Conservation (phyloP, 305 asterid species). For the Ilex paraguariensis region DNA sequence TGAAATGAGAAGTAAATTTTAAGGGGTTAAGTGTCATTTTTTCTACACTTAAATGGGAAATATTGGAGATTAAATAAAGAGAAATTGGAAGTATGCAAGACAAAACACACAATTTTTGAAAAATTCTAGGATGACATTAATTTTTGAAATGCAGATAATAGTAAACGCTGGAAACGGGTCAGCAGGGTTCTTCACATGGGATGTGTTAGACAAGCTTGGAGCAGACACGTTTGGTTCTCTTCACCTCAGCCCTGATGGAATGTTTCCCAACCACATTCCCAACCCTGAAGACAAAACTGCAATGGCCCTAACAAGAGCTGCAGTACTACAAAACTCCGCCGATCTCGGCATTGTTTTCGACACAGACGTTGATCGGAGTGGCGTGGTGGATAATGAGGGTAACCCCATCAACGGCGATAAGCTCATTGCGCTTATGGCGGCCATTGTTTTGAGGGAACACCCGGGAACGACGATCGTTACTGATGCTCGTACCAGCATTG, state of each 20-base stretch:
- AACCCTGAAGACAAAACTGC: conserved; percentile 87
- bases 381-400: conserved; percentile 69
- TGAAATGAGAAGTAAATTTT: too few relatives aligned
- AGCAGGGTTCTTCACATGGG: conserved; percentile 94
- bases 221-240: conserved; percentile 95
- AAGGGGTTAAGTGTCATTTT: too few relatives aligned
- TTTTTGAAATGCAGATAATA: conserved; percentile 49
- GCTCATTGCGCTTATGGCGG: conserved; percentile 76
- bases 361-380: conserved; percentile 88
- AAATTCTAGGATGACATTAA: conserved; percentile 5
- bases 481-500: conserved; percentile 85
- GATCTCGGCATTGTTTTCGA: conserved; percentile 86
- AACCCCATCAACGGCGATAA: conserved; percentile 80
- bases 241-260: conserved; percentile 84
- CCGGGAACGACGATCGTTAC: conserved; percentile 73
- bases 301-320: conserved; percentile 70
- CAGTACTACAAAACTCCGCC: conserved; percentile 64
- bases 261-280: conserved; percentile 96
- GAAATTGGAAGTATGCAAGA: too few relatives aligned
- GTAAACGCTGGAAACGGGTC: conserved; percentile 97
- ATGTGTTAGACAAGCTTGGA: conserved; percentile 82
- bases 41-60: too few relatives aligned
- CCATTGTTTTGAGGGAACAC: conserved; percentile 70
- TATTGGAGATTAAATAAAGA: too few relatives aligned
- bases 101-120: conserved; percentile 14